Percentiles rank a stretch among this genome's conserved stretches.
phyloP scores from a whole-genome alignment of 305 asterid genomes.

The Fraxinus albicans region DNA sequence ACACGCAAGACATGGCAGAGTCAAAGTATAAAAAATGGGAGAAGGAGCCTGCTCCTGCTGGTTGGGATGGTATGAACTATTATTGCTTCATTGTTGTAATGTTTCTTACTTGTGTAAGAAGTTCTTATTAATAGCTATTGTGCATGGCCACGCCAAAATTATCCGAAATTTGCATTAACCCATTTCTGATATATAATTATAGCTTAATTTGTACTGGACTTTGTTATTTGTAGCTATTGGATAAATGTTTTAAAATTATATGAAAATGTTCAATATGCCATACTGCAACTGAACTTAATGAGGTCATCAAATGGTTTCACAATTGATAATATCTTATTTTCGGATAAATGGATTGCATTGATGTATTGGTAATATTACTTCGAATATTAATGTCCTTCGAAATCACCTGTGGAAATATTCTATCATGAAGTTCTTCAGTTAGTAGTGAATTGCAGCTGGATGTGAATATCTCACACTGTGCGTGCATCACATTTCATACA shows the following conservation, averaged over 20 bases:
- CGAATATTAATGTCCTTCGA: neutral
- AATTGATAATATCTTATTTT: neutral
- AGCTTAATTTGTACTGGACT: neutral
- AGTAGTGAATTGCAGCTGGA: neutral
- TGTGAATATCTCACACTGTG: neutral
- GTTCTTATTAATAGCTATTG: neutral
- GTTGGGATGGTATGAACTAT: constrained; percentile 78
- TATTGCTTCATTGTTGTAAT: neutral
- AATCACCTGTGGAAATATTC: neutral
- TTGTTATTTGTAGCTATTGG: neutral
- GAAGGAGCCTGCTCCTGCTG: constrained; percentile 89
- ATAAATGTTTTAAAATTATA: neutral
- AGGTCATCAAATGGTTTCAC: neutral
- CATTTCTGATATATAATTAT: neutral
- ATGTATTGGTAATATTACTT: neutral
- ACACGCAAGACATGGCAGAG: constrained; percentile 78
- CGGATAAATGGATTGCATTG: neutral
- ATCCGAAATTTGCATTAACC: neutral
- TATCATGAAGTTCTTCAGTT: neutral
- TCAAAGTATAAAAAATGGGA: constrained; percentile 88
- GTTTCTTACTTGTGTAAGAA: neutral
- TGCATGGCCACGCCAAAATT: neutral
- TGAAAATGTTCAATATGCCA: neutral
- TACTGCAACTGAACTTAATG: neutral
- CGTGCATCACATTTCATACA: neutral